Percentiles rank a stretch among this genome's conserved stretches.
Conservation (phyloP, 495 filamentous ascomycete genomes). For the Alectoria sarmentosa region DNA sequence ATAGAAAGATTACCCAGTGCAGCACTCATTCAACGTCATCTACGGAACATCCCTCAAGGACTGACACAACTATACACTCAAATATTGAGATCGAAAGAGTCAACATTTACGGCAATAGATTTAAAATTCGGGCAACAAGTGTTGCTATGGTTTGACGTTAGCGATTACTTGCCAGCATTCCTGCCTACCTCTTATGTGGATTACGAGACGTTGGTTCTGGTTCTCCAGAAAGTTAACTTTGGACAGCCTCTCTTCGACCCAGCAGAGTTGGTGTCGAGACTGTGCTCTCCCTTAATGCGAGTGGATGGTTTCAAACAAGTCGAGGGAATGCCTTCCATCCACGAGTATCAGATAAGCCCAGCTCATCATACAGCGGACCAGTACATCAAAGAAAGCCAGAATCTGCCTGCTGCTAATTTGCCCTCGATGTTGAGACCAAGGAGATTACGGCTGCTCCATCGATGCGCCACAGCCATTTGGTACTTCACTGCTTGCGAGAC, state of each 20-base stretch:
- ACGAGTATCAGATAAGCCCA: conserved; percentile 22
- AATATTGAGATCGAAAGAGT: conserved; percentile 25
- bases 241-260: conserved; percentile 27
- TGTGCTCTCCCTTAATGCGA: conserved; percentile 9
- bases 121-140: conserved; percentile 27
- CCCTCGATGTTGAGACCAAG: conserved; percentile 11
- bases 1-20: conserved; percentile 27
- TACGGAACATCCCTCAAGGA: conserved; percentile 24
- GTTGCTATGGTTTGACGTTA: conserved; percentile 27
- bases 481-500: conserved; percentile 14
- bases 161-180: conserved; percentile 23
- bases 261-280: conserved; percentile 11
- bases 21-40: conserved; percentile 24
- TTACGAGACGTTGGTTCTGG: conserved; percentile 22
- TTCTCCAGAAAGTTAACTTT: conserved; percentile 26
- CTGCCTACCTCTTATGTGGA: conserved; percentile 14
- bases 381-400: conserved; percentile 21
- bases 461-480: conserved; percentile 8
- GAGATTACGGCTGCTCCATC: conserved; percentile 6
- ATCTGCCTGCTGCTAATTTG: conserved; percentile 15
- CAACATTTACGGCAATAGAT: conserved; percentile 22
- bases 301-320: neutral
- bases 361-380: conserved; percentile 28
- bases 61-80: conserved; percentile 27
- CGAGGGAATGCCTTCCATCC: neutral